Percentiles rank a stretch among this genome's conserved stretches.
phyloP scores from a whole-genome alignment of 345 rosid genomes.

The Clarkia xantiana region DNA sequence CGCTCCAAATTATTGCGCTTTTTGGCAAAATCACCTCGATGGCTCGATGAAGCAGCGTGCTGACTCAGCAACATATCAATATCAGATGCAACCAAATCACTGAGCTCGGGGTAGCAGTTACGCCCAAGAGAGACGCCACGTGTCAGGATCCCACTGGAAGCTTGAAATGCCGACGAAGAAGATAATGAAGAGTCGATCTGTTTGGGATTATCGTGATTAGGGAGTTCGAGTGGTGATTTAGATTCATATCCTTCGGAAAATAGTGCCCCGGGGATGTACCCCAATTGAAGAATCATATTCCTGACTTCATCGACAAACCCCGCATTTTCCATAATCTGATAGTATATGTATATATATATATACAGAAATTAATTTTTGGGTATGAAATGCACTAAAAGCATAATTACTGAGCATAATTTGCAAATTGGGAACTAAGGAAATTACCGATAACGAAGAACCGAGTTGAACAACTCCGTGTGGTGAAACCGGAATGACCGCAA shows the following conservation, averaged over 20 bases:
- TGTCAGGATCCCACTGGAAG: too few species aligned
- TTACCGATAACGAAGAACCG: conserved; percentile 62
- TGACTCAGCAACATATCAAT: conserved; percentile 8
- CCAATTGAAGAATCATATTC: conserved; percentile 61
- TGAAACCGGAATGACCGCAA: conserved; percentile 71
- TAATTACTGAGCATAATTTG: neutral
- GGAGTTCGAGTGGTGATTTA: conserved; percentile 11
- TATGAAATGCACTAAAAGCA: too few species aligned
- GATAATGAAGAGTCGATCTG: conserved; percentile 6
- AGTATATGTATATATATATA: too few species aligned
- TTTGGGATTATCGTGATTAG: conserved; percentile 16
- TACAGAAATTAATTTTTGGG: too few species aligned
- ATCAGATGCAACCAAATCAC: conserved; percentile 30
- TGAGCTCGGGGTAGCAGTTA: conserved; percentile 6
- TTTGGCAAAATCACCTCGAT: conserved; percentile 9
- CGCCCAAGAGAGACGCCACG: too few species aligned
- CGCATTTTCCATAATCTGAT: conserved; percentile 74
- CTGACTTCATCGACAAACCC: conserved; percentile 66
- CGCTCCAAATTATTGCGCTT: neutral
- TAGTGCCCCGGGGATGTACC: conserved; percentile 68
- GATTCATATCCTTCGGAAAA: conserved; percentile 30
- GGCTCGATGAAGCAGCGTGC: conserved; percentile 20
- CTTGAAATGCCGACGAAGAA: too few species aligned
- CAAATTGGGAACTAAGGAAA: conserved; percentile 25
- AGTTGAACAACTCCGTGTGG: conserved; percentile 89